These are phyloP conservation scores for Chiua virens DNA, from an alignment of 768 basidiomycete genomes.

Conservation along the genomic window DNA sequence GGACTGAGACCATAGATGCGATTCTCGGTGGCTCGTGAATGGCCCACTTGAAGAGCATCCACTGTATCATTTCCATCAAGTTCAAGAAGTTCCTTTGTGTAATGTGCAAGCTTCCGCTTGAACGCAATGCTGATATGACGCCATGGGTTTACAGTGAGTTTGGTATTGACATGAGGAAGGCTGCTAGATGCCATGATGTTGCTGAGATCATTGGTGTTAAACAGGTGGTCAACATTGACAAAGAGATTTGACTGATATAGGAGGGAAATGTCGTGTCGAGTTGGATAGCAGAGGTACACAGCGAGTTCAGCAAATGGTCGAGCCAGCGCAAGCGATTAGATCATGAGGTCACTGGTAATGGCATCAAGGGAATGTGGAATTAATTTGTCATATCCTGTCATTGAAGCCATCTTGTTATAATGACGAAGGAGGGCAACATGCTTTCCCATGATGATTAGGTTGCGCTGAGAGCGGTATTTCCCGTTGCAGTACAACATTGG, in stretches of 20 bases:
- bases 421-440: neutral
- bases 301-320: constrained; percentile 14
- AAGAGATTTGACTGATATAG: neutral
- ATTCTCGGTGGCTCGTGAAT: constrained; percentile 24
- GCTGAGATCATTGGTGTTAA: neutral
- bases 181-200: neutral
- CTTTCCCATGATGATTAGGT: neutral
- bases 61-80: constrained; percentile 11
- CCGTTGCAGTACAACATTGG: neutral
- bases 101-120: constrained; percentile 5
- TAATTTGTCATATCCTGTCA: constrained; percentile 14
- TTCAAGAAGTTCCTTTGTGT: neutral
- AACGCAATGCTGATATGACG: constrained; percentile 27
- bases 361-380: constrained; percentile 30
- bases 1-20: constrained; percentile 30
- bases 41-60: constrained; percentile 27
- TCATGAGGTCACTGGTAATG: constrained; percentile 21
- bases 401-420: neutral
- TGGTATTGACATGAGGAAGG: neutral
- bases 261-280: neutral
- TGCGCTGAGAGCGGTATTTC: neutral
- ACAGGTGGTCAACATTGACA: neutral
- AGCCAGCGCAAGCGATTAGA: constrained; percentile 27
- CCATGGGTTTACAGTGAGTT: constrained; percentile 6
- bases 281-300: neutral